Evolutionary conservation across 345 rosid genomes (phyloP).

Genomic region (Bruguiera parviflora): DNA sequence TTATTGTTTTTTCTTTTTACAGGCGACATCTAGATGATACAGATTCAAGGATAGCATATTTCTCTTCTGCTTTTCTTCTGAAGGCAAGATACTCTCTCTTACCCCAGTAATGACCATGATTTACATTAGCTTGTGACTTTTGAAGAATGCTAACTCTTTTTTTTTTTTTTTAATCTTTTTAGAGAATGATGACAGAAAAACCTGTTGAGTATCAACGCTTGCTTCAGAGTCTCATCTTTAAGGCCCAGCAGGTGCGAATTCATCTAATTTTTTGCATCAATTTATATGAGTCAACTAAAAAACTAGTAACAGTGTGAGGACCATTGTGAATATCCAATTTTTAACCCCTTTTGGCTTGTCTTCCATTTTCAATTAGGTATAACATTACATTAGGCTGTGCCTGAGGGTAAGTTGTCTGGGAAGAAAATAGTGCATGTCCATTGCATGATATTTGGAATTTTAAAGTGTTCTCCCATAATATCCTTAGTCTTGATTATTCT

Average conservation of each 20-base stretch:
- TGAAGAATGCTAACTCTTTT: slow-evolving; percentile 19
- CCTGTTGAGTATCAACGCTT: slow-evolving; percentile 91
- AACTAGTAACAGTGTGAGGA: background rate
- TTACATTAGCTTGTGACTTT: slow-evolving; percentile 6
- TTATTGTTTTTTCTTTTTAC: slow-evolving; percentile 26
- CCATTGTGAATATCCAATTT: background rate
- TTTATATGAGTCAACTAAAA: background rate
- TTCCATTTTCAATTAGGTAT: too few species aligned
- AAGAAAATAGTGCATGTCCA: too few species aligned
- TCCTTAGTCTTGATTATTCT: background rate
- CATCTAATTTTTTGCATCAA: slow-evolving; percentile 7
- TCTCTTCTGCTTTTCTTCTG: slow-evolving; percentile 90
- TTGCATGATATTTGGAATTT: background rate
- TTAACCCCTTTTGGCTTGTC: background rate
- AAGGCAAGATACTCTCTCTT: slow-evolving; percentile 55
- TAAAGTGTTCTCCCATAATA: background rate
- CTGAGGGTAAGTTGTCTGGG: too few species aligned
- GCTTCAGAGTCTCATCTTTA: slow-evolving; percentile 91
- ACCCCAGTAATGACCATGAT: background rate
- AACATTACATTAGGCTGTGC: too few species aligned
- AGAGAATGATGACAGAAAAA: slow-evolving; percentile 99
- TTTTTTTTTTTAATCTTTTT: slow-evolving; percentile 51
- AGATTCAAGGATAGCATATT: slow-evolving; percentile 96
- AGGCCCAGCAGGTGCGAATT: slow-evolving; percentile 84
- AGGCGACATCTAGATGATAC: slow-evolving; percentile 95